A percentile compares a stretch with the other conserved stretches of the same genome.
phyloP scores from a whole-genome alignment of 495 filamentous ascomycete species.

The Penicillium arizonense region DNA sequence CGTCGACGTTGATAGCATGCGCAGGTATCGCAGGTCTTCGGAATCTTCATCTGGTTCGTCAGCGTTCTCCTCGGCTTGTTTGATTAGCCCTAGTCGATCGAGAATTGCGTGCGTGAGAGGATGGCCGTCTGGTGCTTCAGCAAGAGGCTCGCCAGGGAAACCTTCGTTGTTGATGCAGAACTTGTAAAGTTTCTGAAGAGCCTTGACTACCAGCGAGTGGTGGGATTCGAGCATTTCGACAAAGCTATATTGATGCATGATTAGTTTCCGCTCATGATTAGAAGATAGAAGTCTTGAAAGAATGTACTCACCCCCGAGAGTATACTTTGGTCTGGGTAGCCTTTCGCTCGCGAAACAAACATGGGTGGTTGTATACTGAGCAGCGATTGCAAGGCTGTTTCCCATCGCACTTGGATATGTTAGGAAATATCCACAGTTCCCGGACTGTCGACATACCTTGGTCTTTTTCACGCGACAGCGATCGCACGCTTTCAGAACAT shows the following conservation, averaged over 20 bases:
- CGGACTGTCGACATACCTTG: slow-evolving; percentile 30
- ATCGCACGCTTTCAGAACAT: slow-evolving; percentile 50
- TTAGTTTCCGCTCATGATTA: no score
- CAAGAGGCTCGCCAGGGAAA: slow-evolving; percentile 47
- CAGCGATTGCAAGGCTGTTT: slow-evolving; percentile 50
- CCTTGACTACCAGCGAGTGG: slow-evolving; percentile 45
- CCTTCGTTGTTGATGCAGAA: slow-evolving; percentile 44
- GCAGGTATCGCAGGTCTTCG: slow-evolving; percentile 39
- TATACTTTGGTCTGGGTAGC: slow-evolving; percentile 49
- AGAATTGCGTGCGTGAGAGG: slow-evolving; percentile 47
- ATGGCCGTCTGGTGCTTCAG: slow-evolving; percentile 40
- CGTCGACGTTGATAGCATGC: slow-evolving; percentile 38
- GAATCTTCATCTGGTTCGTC: slow-evolving; percentile 40
- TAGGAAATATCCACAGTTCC: slow-evolving; percentile 2
- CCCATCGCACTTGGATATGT: slow-evolving; percentile 41
- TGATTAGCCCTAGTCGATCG: slow-evolving; percentile 46
- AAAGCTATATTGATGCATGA: slow-evolving; percentile 24
- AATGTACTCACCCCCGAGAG: slow-evolving; percentile 39
- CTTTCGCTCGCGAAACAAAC: slow-evolving; percentile 48
- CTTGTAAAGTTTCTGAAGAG: slow-evolving; percentile 44
- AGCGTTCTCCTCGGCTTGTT: slow-evolving; percentile 46
- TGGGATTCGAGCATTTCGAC: slow-evolving; percentile 51
- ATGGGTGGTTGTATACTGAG: slow-evolving; percentile 47
- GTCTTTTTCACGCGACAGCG: slow-evolving; percentile 50
- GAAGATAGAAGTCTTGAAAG: not conserved